Percentiles rank a stretch among this genome's conserved stretches.
Conservation (phyloP, 495 filamentous ascomycete species). For the Penicillium bialowiezense region DNA sequence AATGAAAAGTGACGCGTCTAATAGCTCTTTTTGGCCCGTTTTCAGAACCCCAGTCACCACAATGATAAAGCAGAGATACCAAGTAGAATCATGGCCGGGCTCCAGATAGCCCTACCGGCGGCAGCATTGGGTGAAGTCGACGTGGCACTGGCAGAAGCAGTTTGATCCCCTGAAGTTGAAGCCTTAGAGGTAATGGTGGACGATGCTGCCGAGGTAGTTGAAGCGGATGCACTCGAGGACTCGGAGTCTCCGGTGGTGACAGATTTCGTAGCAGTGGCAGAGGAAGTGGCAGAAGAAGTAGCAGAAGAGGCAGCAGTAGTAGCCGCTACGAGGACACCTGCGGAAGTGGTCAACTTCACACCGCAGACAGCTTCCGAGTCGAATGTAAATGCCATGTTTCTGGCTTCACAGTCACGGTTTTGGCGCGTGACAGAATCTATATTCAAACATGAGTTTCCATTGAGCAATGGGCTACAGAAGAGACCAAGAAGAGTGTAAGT, state of each 20-base stretch:
- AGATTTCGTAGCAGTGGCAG: not conserved
- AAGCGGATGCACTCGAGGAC: no score
- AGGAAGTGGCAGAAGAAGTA: not conserved
- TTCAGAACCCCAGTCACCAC: no score
- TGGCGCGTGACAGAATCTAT: not conserved
- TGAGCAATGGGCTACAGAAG: not conserved
- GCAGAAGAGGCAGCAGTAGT: not conserved
- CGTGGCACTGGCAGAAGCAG: not conserved
- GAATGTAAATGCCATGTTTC: constrained; percentile 7
- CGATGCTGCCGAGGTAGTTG: not conserved
- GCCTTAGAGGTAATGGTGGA: not conserved
- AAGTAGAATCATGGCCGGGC: not conserved
- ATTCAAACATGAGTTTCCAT: not conserved
- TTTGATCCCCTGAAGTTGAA: not conserved
- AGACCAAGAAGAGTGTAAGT: no score
- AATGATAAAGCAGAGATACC: no score
- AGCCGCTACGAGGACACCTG: no score
- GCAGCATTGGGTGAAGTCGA: constrained; percentile 2
- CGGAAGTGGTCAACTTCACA: not conserved
- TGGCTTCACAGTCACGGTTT: not conserved
- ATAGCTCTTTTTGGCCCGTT: no score
- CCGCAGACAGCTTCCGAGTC: constrained; percentile 1
- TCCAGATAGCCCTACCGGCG: not conserved
- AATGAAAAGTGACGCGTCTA: no score
- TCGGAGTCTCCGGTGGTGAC: no score